phyloP scores from a whole-genome alignment of 345 rosid genomes.

The Salix arbutifolia region DNA sequence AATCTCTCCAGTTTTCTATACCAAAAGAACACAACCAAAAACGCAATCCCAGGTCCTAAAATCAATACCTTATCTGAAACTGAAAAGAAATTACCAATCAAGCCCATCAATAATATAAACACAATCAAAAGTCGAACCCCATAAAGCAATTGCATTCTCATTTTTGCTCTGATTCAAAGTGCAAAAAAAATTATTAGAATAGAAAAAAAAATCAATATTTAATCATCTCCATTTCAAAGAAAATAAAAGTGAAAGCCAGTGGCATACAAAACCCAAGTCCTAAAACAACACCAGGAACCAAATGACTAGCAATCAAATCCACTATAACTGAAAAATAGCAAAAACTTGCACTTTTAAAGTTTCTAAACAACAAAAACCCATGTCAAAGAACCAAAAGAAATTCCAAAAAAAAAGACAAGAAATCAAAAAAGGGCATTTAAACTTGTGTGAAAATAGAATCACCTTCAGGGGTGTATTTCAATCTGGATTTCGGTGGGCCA shows the following conservation, averaged over 20 bases:
- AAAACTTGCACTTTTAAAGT: background rate
- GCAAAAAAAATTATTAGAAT: background rate
- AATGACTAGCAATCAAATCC: background rate
- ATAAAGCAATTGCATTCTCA: background rate
- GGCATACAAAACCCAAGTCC: background rate
- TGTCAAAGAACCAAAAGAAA: background rate
- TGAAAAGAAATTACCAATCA: background rate
- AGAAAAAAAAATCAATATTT: background rate
- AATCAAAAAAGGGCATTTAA: background rate
- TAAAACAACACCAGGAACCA: background rate
- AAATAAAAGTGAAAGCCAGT: background rate
- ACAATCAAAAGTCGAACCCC: background rate
- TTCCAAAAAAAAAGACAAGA: background rate
- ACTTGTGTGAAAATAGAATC: background rate
- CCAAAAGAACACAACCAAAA: background rate
- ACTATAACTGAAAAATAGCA: constrained; percentile 7
- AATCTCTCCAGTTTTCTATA: background rate
- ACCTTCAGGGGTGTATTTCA: constrained; percentile 72
- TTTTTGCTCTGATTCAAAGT: background rate
- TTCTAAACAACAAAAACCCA: constrained; percentile 7
- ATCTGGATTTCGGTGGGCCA: constrained; percentile 62
- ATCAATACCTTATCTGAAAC: background rate
- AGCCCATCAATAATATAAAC: background rate
- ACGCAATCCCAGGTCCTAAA: background rate
- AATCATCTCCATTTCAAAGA: background rate